A percentile compares a stretch with the other conserved stretches of the same genome.
Evolutionary conservation across 805 yeast species (phyloP).

Genomic region (Nakazawaea wickerhamii): DNA sequence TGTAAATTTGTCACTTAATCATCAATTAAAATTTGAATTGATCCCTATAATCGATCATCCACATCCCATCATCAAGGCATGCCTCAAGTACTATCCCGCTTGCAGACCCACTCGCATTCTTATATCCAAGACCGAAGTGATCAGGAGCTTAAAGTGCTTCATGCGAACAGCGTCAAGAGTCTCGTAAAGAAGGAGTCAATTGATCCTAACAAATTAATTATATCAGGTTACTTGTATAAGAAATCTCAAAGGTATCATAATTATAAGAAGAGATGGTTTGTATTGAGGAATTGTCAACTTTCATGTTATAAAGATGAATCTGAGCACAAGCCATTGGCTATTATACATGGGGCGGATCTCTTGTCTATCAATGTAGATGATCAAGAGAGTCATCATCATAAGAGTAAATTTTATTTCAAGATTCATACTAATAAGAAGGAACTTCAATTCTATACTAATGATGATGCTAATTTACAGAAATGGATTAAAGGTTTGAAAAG

Average conservation of each 20-base stretch:
- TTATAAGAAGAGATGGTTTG: conserved; percentile 37
- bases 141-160: not conserved
- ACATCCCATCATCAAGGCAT: not conserved
- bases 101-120: conserved; percentile 8
- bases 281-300: conserved; percentile 31
- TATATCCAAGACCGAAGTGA: conserved; percentile 8
- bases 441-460: conserved; percentile 17
- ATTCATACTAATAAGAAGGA: conserved; percentile 13
- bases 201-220: conserved; percentile 19
- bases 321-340: conserved; percentile 33
- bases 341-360: conserved; percentile 23
- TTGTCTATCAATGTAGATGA: conserved; percentile 18
- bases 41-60: too few relatives aligned
- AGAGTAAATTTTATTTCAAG: conserved; percentile 9
- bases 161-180: conserved; percentile 4
- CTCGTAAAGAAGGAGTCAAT: not conserved
- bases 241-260: conserved; percentile 28
- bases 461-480: conserved; percentile 8
- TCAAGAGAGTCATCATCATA: conserved; percentile 8
- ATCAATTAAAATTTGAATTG: too few relatives aligned
- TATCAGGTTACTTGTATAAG: conserved; percentile 27
- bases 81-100: conserved; percentile 7
- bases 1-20: too few relatives aligned
- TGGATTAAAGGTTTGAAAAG: conserved; percentile 12
- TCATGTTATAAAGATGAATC: conserved; percentile 33